These are phyloP conservation scores for Salix arbutifolia DNA, from an alignment of 345 rosid genomes.

Conservation along the genomic window DNA sequence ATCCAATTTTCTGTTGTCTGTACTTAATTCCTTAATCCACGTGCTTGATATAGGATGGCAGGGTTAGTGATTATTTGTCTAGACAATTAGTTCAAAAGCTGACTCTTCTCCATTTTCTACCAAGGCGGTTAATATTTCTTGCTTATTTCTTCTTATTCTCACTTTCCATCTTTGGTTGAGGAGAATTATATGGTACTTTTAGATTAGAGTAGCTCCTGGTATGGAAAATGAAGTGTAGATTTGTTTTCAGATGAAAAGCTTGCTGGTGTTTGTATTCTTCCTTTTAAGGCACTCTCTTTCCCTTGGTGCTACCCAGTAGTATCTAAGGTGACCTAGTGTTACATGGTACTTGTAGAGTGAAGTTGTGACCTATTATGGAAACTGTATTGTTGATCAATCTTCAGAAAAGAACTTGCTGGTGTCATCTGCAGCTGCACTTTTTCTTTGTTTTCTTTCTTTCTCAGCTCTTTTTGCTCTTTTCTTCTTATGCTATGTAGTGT, in stretches of 20 bases:
- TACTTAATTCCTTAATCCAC: neutral
- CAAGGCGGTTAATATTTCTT: neutral
- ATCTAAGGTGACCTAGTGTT: neutral
- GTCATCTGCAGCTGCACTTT: too few relatives aligned
- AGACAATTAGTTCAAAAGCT: neutral
- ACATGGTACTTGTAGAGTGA: too few relatives aligned
- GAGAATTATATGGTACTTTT: neutral
- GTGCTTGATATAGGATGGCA: neutral
- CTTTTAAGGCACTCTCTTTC: neutral
- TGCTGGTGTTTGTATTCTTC: neutral
- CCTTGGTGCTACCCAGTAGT: neutral
- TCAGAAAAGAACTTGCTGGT: too few relatives aligned
- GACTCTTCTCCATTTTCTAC: neutral
- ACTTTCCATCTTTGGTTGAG: neutral
- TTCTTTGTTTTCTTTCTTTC: too few relatives aligned
- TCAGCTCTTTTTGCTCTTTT: too few relatives aligned
- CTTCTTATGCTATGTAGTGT: too few relatives aligned
- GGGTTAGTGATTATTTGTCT: neutral
- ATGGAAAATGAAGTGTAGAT: neutral
- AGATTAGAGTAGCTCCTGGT: neutral
- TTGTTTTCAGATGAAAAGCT: neutral
- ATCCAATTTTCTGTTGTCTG: neutral
- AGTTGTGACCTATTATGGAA: too few relatives aligned
- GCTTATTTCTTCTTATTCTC: neutral
- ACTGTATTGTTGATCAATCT: too few relatives aligned